Evolutionary conservation across 768 basidiomycete genomes (phyloP).

Genomic region (Tubosaeta sp.): DNA sequence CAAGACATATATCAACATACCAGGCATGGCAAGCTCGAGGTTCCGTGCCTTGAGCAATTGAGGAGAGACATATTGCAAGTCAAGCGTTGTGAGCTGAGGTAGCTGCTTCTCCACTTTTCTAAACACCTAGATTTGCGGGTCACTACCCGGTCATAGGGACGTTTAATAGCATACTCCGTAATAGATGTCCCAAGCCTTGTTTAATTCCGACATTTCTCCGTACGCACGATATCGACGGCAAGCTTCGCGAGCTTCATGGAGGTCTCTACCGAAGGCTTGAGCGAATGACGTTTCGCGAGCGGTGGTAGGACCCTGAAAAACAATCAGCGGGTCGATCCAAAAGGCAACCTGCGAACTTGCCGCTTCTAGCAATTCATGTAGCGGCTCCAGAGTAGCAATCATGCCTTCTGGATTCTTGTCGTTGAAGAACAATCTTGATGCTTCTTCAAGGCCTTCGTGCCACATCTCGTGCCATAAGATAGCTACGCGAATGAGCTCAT

Average conservation of each 20-base stretch:
- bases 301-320: constrained; percentile 80
- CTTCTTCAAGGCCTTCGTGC: constrained; percentile 98
- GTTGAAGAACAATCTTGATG: constrained; percentile 92
- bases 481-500: constrained; percentile 93
- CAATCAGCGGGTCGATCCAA: constrained; percentile 1
- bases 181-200: constrained; percentile 99
- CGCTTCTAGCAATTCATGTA: constrained; percentile 88
- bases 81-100: constrained; percentile 81
- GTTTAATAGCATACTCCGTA: constrained; percentile 62
- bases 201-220: constrained; percentile 84
- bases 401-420: constrained; percentile 97
- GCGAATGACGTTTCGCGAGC: constrained; percentile 92
- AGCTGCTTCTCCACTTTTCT: constrained; percentile 94
- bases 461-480: constrained; percentile 99
- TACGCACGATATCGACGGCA: constrained; percentile 81
- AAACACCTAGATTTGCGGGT: constrained; percentile 62
- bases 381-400: constrained; percentile 87
- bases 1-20: constrained; percentile 34
- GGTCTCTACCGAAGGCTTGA: constrained; percentile 89
- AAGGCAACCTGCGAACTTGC: constrained; percentile 38
- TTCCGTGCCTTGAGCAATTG: constrained; percentile 82
- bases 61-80: constrained; percentile 97
- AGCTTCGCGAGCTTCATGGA: constrained; percentile 89
- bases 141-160: neutral
- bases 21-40: constrained; percentile 94